These are phyloP conservation scores for Phytophthora syringae DNA, from an alignment of 352 stramenopile species.

Conservation along the genomic window DNA sequence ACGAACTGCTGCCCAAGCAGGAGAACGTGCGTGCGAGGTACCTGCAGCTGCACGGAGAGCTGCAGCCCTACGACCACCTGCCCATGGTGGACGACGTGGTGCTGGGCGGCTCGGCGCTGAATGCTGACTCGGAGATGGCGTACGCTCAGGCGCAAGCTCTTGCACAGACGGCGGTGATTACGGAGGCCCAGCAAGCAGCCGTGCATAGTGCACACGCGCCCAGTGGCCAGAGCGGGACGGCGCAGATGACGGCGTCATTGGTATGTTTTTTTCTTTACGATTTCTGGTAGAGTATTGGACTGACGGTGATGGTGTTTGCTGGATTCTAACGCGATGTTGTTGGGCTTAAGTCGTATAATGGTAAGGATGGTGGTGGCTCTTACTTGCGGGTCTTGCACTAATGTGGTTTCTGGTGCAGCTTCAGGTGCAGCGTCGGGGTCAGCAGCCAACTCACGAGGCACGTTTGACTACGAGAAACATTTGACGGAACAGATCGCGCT, in stretches of 20 bases:
- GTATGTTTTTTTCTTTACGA: slow-evolving; percentile 34
- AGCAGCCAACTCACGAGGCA: slow-evolving; percentile 25
- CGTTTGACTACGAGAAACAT: slow-evolving; percentile 85
- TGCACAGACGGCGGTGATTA: slow-evolving; percentile 37
- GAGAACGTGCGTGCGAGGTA: slow-evolving; percentile 60
- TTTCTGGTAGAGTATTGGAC: not conserved
- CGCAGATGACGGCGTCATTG: slow-evolving; percentile 50
- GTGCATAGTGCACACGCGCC: slow-evolving; percentile 16
- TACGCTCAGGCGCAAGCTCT: slow-evolving; percentile 65
- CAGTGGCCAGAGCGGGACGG: slow-evolving; percentile 17
- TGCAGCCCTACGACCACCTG: slow-evolving; percentile 64
- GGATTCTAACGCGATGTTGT: too few relatives aligned
- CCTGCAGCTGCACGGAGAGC: slow-evolving; percentile 70
- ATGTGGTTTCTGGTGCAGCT: slow-evolving; percentile 20
- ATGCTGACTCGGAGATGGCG: slow-evolving; percentile 60
- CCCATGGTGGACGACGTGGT: slow-evolving; percentile 79
- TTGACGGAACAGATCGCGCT: slow-evolving; percentile 72
- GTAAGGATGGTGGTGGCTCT: slow-evolving; percentile 15
- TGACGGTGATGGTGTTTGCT: slow-evolving; percentile 5
- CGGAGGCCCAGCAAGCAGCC: slow-evolving; percentile 40
- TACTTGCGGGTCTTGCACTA: not conserved
- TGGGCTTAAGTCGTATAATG: slow-evolving; percentile 29
- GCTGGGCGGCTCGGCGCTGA: slow-evolving; percentile 55
- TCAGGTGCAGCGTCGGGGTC: slow-evolving; percentile 14
- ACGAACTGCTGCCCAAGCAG: slow-evolving; percentile 83